phyloP scores from a whole-genome alignment of 768 basidiomycete species.

The Auricularia cornea region DNA sequence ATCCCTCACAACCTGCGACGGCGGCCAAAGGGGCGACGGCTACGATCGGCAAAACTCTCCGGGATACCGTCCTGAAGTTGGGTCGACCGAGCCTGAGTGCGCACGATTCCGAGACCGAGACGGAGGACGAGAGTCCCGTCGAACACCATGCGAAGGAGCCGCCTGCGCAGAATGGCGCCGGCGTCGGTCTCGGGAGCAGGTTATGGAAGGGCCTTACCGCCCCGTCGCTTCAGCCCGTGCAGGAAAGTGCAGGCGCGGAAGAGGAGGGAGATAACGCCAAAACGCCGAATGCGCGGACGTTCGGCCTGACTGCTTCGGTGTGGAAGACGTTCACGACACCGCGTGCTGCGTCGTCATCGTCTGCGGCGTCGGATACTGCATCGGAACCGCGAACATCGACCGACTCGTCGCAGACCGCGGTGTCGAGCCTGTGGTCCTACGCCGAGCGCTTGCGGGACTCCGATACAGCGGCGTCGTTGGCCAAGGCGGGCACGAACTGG shows the following conservation, averaged over 20 bases:
- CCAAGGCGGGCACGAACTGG: constrained; percentile 73
- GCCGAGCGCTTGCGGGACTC: constrained; percentile 69
- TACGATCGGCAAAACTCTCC: constrained; percentile 33
- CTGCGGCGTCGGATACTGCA: constrained; percentile 12
- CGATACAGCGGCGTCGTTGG: constrained; percentile 57
- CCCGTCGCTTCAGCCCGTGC: constrained; percentile 13
- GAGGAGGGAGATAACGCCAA: constrained; percentile 20
- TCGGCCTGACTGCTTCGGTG: not conserved
- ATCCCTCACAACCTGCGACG: constrained; percentile 23
- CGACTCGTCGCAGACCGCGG: constrained; percentile 7
- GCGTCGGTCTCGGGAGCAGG: constrained; percentile 17
- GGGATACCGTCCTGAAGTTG: constrained; percentile 40
- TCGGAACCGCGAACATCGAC: constrained; percentile 5
- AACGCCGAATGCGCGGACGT: constrained; percentile 37
- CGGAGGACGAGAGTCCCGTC: constrained; percentile 1
- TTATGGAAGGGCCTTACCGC: constrained; percentile 22
- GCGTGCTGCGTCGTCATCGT: not conserved
- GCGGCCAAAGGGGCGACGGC: constrained; percentile 18
- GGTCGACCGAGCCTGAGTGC: not conserved
- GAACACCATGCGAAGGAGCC: constrained; percentile 1
- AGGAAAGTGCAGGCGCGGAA: not conserved
- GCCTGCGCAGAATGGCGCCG: not conserved
- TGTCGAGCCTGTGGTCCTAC: constrained; percentile 52
- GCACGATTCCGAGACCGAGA: not conserved
- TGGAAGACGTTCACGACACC: constrained; percentile 1